Evolutionary conservation across 1,284 basidiomycete species (phyloP), one percentile per base, ranked within the genome.

Genomic region (Wallemia hederae): DNA sequence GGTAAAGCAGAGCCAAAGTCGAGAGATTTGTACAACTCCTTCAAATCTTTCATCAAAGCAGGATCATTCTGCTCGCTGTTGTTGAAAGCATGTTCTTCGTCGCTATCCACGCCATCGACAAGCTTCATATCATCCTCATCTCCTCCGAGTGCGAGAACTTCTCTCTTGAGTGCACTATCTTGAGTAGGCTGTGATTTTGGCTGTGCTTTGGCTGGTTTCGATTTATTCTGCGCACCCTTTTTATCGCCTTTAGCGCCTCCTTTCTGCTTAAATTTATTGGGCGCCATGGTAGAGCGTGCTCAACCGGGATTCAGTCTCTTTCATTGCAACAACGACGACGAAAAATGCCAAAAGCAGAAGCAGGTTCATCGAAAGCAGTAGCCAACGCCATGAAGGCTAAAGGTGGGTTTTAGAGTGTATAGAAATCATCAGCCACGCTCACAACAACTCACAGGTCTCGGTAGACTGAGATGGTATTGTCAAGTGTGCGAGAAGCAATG

Each of bases 351-450:
- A 65, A 67, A 64, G 73, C 72, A 60, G 72, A 70, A 85, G 85
- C 84, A 65, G 87, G 86, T 68, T 85, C 85, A 3, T 81, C 87
- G 58, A 66, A 58, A 62, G 87, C 82, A 69, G 74, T 92, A 62
- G 86, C 85, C 24, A 96, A 94, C 72, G 83, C 86, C 72, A 90
- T 91, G 83, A 94, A 94, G 76, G 83, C 87, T 61, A 94, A 94
- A 69, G 90, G 74, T 70, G 61, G 61, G 67, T 66, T 62, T 27
- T 25, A 27, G 39, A 55, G 19, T 25, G 49, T 49, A 24, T 33
- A 27, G 25, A 27, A n/a, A 27, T 56, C 58, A 19, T 2, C 17
- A 19, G 31, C 29, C 2, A 9, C n/a, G 5, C 29, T 60, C 39
- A 62, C 15, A 14, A 1, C 17, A 19, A 1, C 31, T 33, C 27